Evolutionary conservation across 164 flowering plant species (phyloP).

Genomic region (Nymphaea thermarum): DNA sequence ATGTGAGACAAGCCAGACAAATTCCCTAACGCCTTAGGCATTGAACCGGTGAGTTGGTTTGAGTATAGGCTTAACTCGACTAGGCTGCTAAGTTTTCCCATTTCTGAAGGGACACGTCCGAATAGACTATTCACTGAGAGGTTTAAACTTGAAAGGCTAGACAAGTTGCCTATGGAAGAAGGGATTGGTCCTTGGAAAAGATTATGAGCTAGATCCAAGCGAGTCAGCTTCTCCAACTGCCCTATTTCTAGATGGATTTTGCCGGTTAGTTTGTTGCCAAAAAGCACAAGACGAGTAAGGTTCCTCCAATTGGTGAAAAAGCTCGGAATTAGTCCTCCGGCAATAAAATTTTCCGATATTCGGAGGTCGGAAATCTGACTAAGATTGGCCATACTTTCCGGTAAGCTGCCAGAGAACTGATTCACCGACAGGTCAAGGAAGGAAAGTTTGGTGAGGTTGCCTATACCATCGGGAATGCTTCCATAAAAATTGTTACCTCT

Average conservation of each 20-base stretch:
- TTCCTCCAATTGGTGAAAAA: conserved; percentile 11
- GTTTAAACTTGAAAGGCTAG: not conserved
- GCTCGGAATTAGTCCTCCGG: conserved; percentile 8
- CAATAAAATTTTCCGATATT: conserved; percentile 10
- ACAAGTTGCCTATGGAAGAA: not conserved
- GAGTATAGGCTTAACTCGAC: no score
- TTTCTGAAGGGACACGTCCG: not conserved
- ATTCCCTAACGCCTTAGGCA: no score
- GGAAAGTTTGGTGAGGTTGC: conserved; percentile 10
- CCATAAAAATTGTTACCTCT: conserved; percentile 11
- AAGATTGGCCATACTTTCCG: conserved; percentile 15
- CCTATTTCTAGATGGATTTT: conserved; percentile 17
- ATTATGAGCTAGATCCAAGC: not conserved
- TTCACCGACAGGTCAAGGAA: conserved; percentile 7
- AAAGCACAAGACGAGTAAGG: conserved; percentile 5
- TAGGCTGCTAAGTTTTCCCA: not conserved
- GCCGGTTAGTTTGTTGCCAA: conserved; percentile 13
- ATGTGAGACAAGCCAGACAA: no score
- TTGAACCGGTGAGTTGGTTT: no score
- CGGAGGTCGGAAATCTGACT: conserved; percentile 4
- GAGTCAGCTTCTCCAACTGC: conserved; percentile 2
- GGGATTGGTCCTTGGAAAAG: not conserved
- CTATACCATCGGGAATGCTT: conserved; percentile 13
- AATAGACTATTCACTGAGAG: not conserved
- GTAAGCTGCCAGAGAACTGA: not conserved